Conservation (phyloP, 1,139 yeast genomes). For the Candida sanyaensis region DNA sequence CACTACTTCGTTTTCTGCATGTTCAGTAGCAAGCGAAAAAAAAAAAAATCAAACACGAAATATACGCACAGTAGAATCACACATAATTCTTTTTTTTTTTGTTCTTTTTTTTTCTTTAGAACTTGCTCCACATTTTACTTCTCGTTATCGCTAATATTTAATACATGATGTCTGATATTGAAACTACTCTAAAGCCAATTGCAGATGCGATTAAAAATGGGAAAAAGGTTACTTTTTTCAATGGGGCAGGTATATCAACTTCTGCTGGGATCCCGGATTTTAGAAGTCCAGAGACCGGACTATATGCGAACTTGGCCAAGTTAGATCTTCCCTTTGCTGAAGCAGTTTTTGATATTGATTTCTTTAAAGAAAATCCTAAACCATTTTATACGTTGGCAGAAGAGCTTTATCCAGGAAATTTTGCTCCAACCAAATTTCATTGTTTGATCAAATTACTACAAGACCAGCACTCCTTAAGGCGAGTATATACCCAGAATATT, state of each 20-base stretch:
- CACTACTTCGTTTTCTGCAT: too few species aligned
- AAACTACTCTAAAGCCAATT: slow-evolving; percentile 18
- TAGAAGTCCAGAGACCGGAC: slow-evolving; percentile 87
- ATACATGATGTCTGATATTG: slow-evolving; percentile 15
- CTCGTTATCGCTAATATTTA: not conserved
- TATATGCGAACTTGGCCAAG: slow-evolving; percentile 76
- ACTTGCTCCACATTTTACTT: not conserved
- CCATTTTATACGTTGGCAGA: slow-evolving; percentile 85
- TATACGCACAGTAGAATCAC: not conserved
- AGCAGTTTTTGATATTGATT: slow-evolving; percentile 91
- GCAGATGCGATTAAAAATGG: slow-evolving; percentile 24
- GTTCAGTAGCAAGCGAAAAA: not conserved
- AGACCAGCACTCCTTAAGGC: slow-evolving; percentile 56
- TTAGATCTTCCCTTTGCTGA: slow-evolving; percentile 87
- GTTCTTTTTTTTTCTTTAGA: too few species aligned
- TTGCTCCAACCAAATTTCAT: slow-evolving; percentile 81
- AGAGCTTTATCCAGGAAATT: slow-evolving; percentile 87
- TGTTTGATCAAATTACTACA: slow-evolving; percentile 66
- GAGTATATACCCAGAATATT: slow-evolving; percentile 90
- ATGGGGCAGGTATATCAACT: slow-evolving; percentile 94
- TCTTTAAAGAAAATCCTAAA: slow-evolving; percentile 69
- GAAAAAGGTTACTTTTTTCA: slow-evolving; percentile 49
- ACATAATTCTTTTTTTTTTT: too few species aligned
- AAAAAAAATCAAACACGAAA: not conserved
- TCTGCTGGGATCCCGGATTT: slow-evolving; percentile 95